Evolutionary conservation across 768 basidiomycete species (phyloP), one percentile per base, ranked within the genome.

Genomic region (Macrolepiota albuminosa): DNA sequence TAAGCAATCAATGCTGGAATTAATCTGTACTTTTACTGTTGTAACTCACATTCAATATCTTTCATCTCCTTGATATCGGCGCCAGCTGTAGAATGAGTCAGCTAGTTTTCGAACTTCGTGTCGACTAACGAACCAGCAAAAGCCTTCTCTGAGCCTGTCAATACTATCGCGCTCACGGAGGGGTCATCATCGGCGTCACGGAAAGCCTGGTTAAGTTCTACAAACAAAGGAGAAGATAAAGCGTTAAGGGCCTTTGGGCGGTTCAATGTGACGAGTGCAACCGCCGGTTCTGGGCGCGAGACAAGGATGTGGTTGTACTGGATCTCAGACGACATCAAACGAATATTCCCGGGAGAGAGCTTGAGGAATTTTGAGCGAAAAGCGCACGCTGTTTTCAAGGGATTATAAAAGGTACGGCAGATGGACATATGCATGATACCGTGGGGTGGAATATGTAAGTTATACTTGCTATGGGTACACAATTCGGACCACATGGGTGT

Each of bases 41-140:
- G 5, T 47, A 7, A 74, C 84, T 69, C 68, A 94, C 93, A 97
- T 60, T 86, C 77, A 75, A 95, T 95, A 76, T 95, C 92, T 74
- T 94, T 95, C 96, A 98, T 98, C 75, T 98, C 95, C 77, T 97
- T 98, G 75, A 99, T 98, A 74, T 99, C 96, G 24, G 96, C 96
- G 3, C 96, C 95, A 67, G 95, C 95, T 94, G 64, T 2, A 37
- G 39, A 48, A 24, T 60, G 26, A 58, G 13, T 53, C 53, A 36
- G 57, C 18, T 58, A 53, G 26, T 39, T n/a, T 26, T 24, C 31
- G 34, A 24, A 52, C 18, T 45, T 8, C 3, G 45, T 53, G 24
- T 50, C 58, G 13, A 57, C 31, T 49, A 16, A 75, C 87, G 61
- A 67, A 89, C 94, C 94, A 60, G 96, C 96, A 71, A 99, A 99